A percentile compares a stretch with the other conserved stretches of the same genome.
Evolutionary conservation across 2,329 filamentous ascomycete genomes (phyloP).

Genomic region (Pseudocercospora eumusae): DNA sequence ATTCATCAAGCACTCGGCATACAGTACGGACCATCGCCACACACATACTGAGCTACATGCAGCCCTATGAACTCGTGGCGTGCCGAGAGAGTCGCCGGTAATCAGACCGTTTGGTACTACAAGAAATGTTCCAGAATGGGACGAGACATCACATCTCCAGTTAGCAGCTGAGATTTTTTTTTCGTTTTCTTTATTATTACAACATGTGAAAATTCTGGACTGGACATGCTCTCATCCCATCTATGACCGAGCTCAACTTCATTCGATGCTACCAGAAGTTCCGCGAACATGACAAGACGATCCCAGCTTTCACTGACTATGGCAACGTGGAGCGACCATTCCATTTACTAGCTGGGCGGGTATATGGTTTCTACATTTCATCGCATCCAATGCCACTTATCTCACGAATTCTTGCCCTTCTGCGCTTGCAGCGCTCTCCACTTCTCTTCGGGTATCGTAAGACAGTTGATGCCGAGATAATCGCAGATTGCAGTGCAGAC

Average conservation of each 20-base stretch:
- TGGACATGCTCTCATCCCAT: not conserved
- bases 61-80: not conserved
- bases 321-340: constrained; percentile 7
- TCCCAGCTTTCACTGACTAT: not conserved
- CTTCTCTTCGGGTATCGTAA: constrained; percentile 67
- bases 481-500: constrained; percentile 90
- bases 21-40: not conserved
- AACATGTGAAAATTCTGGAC: too few species aligned
- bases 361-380: not conserved
- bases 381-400: constrained; percentile 6
- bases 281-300: not conserved
- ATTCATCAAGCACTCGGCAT: not conserved
- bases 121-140: not conserved
- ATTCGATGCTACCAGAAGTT: not conserved
- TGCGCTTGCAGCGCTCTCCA: constrained; percentile 36
- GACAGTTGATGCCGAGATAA: constrained; percentile 89
- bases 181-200: too few species aligned
- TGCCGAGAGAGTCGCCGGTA: not conserved
- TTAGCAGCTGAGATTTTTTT: not conserved
- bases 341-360: not conserved
- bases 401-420: constrained; percentile 17
- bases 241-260: not conserved
- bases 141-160: not conserved
- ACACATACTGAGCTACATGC: not conserved
- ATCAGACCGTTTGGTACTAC: not conserved